Evolutionary conservation across 139 green algal species (phyloP), one percentile per base, ranked within the genome.

Genomic region (Micractinium conductrix): DNA sequence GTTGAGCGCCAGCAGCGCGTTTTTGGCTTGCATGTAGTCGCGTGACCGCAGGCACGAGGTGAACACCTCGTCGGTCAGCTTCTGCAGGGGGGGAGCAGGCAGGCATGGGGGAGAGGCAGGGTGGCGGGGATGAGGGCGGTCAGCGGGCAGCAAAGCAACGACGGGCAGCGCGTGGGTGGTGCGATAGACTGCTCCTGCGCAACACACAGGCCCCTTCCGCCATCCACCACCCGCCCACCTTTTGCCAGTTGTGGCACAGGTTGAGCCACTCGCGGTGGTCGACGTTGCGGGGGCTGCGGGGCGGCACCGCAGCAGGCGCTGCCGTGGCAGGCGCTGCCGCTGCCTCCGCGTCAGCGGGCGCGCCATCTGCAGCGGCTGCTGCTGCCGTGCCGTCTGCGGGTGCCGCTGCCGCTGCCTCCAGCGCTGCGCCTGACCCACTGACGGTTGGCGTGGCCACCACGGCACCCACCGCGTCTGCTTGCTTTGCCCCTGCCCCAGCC

Each of bases 1-100:
- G 74, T 86, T 89, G 50, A 94, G 85, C 9, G 92, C 80, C 58
- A 93, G 86, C 35, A 94, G 84, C 35, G 86, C 79, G 83, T 93
- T 93, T 78, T 91, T 91, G 53, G 86, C 84, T 67, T 91, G 89
- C 85, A 91, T 89, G 83, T 94, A 92, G 65, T 93, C 88, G 9
- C 62, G 58, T 22, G 44, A 75, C n/a, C 78, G 33, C 33, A 94
- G 79, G 48, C 85, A 87, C 33, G 26, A 68, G 14, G 73, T 60
- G 72, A 94, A 92, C 26, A 79, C 67, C 53, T 90, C 70, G 50
- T 85, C 80, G 0, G 80, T 85, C 69, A 85, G 80, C 38, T 73
- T 60, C 80, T 85, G 67, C 65, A 69, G 2, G 30, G 55, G 22
- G 30, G 35, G 35, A 33, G 73, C 28, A 65, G 17, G 45, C 28